Percentiles rank a stretch among this genome's conserved stretches.
Conservation (phyloP, 106 monocot genomes). For the Dioscorea dumetorum region DNA sequence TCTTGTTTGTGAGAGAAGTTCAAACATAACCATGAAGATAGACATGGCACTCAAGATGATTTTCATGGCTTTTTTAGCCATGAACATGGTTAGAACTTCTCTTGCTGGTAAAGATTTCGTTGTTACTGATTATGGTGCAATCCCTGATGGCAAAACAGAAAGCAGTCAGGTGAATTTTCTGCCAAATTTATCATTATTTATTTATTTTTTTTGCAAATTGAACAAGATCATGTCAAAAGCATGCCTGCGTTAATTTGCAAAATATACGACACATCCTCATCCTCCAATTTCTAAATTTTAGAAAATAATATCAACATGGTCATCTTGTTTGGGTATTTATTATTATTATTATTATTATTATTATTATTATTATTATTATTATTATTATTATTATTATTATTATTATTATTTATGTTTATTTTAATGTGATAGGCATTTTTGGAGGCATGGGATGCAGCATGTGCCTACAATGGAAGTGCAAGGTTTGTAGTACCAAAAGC, state of each 20-base stretch:
- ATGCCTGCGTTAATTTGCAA: too few relatives aligned
- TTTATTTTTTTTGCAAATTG: too few relatives aligned
- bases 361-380: too few relatives aligned
- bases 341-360: too few relatives aligned
- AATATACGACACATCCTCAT: too few relatives aligned
- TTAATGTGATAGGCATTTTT: constrained; percentile 17
- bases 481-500: constrained; percentile 14
- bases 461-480: neutral
- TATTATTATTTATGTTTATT: neutral
- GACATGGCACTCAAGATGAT: neutral
- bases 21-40: neutral
- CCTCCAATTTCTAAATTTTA: too few relatives aligned
- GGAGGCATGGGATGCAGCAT: constrained; percentile 21
- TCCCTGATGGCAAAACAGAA: constrained; percentile 25
- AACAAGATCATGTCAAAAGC: too few relatives aligned
- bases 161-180: constrained; percentile 11
- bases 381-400: neutral
- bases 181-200: neutral
- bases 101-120: constrained; percentile 9
- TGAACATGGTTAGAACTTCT: constrained; percentile 1
- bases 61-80: neutral
- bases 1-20: neutral
- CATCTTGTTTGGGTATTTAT: too few relatives aligned
- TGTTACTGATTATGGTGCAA: constrained; percentile 24
- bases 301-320: too few relatives aligned